A percentile compares a stretch with the other conserved stretches of the same genome.
Conservation (phyloP, 352 stramenopile species). For the Ophiocytium majus region DNA sequence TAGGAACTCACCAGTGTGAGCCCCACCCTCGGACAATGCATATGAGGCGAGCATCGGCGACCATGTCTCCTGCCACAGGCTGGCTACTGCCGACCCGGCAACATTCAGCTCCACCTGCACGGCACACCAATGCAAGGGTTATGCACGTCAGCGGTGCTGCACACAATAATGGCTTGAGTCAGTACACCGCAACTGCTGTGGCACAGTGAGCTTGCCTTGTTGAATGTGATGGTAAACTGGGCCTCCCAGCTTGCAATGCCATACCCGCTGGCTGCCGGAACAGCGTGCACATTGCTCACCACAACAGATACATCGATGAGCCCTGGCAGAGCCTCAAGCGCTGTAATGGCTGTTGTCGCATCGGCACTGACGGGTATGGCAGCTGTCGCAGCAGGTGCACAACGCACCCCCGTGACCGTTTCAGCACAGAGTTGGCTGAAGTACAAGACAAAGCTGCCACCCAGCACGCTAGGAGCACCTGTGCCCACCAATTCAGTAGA, state of each 20-base stretch:
- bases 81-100: constrained; percentile 15
- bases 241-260: constrained; percentile 25
- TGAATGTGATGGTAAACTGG: constrained; percentile 28
- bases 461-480: constrained; percentile 59
- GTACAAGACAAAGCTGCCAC: constrained; percentile 66
- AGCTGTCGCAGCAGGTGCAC: constrained; percentile 60
- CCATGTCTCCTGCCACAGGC: neutral
- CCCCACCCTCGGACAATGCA: too few species aligned
- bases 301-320: constrained; percentile 65
- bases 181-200: too few species aligned
- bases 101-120: constrained; percentile 29
- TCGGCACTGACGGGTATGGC: constrained; percentile 62
- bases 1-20: too few species aligned
- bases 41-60: too few species aligned
- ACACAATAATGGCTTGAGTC: too few species aligned
- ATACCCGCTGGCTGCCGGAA: constrained; percentile 58
- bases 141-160: too few species aligned
- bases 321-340: constrained; percentile 65
- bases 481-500: constrained; percentile 26
- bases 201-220: constrained; percentile 22
- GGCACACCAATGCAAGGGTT: too few species aligned
- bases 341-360: constrained; percentile 62
- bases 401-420: constrained; percentile 63
- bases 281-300: constrained; percentile 60
- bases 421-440: constrained; percentile 66